phyloP scores from a whole-genome alignment of 75 land plant species.

The Larix kaempferi region DNA sequence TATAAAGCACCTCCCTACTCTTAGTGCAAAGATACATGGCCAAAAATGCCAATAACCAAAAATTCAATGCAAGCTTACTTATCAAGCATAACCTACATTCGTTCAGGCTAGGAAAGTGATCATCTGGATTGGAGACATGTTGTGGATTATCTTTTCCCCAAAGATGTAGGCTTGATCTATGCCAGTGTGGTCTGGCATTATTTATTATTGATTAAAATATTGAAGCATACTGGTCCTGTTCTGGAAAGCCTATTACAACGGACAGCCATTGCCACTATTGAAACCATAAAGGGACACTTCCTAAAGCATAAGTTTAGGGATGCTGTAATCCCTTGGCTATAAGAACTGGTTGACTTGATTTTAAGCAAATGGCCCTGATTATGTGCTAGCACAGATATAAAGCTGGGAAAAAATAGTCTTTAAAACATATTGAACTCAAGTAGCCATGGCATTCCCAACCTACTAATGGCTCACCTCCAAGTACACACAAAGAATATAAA shows the following conservation, averaged over 20 bases:
- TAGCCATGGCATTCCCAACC: no score
- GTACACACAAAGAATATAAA: no score
- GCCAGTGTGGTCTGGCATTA: constrained; percentile 56
- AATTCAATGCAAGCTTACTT: neutral
- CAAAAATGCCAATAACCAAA: neutral
- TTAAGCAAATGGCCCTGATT: no score
- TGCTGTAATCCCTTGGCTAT: constrained; percentile 73
- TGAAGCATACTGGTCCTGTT: constrained; percentile 87
- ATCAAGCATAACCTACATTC: neutral
- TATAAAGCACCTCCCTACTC: no score
- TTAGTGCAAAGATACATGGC: no score
- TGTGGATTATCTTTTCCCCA: constrained; percentile 31
- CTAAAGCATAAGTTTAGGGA: constrained; percentile 60
- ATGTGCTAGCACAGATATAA: no score
- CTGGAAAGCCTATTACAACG: constrained; percentile 54
- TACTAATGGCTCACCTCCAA: no score
- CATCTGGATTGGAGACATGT: constrained; percentile 58
- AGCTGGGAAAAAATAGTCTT: no score
- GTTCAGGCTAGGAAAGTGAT: constrained; percentile 3
- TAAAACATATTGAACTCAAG: no score
- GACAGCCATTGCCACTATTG: constrained; percentile 48
- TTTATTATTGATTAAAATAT: constrained; percentile 52
- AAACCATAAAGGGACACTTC: constrained; percentile 39
- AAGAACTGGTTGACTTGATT: no score
- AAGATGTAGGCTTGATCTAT: constrained; percentile 75